These are phyloP conservation scores for Globisporangium orthogonon DNA, from an alignment of 352 stramenopile genomes.

Conservation along the genomic window DNA sequence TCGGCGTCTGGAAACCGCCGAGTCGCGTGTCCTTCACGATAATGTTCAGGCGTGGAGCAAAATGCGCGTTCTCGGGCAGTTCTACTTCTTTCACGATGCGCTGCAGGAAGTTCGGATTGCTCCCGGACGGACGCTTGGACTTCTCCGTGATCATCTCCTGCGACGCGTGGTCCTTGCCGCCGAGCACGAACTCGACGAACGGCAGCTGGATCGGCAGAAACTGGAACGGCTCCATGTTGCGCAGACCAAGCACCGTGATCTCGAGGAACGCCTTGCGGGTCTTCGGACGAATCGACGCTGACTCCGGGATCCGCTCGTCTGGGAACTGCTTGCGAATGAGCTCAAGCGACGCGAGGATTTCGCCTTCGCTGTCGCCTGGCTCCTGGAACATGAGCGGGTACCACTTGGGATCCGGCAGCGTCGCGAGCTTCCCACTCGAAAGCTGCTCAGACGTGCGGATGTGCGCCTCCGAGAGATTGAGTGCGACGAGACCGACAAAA, in stretches of 20 bases:
- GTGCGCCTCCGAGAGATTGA: slow-evolving; percentile 69
- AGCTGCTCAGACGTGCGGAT: slow-evolving; percentile 61
- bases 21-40: slow-evolving; percentile 87
- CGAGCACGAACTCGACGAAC: slow-evolving; percentile 86
- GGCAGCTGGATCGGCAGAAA: slow-evolving; percentile 87
- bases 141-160: slow-evolving; percentile 87
- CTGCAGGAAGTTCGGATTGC: slow-evolving; percentile 88
- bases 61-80: slow-evolving; percentile 85
- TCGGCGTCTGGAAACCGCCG: slow-evolving; percentile 79
- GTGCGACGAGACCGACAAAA: slow-evolving; percentile 48
- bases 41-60: slow-evolving; percentile 85
- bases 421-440: slow-evolving; percentile 26
- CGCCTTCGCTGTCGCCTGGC: slow-evolving; percentile 69
- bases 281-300: slow-evolving; percentile 46
- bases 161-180: slow-evolving; percentile 66
- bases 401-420: slow-evolving; percentile 68
- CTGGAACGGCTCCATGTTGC: slow-evolving; percentile 85
- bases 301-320: slow-evolving; percentile 47
- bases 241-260: slow-evolving; percentile 79
- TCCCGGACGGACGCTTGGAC: slow-evolving; percentile 72
- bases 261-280: slow-evolving; percentile 76
- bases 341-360: slow-evolving; percentile 71
- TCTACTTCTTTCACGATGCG: slow-evolving; percentile 85
- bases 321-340: slow-evolving; percentile 68
- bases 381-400: slow-evolving; percentile 74